Evolutionary conservation across 345 rosid species (phyloP), one percentile per base, ranked within the genome.

Genomic region (Populus alba): DNA sequence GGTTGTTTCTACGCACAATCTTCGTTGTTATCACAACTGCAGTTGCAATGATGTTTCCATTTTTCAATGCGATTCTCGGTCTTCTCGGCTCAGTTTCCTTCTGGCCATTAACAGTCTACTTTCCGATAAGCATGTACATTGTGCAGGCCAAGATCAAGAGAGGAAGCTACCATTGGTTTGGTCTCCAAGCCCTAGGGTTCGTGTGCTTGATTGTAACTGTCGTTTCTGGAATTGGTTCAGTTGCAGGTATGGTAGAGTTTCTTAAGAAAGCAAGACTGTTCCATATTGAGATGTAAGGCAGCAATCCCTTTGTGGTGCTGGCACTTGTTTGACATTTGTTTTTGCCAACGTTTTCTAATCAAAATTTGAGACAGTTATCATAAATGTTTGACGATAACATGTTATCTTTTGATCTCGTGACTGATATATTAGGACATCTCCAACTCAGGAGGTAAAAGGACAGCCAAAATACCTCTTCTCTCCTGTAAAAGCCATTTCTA

Each of bases 1-100:
- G 66, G 76, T 71, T 82, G 41, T 17, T 74, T 16, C 72, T 78
- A 15, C 78, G 81, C 5, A 22, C 83, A 22, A 5, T 70, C 6
- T 82, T 79, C 33, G 85, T 81, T 18, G n/a, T 77, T 12, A 20
- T 74, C 9, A 80, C 87, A 8, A 79, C 85, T 13, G 41, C 75
- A 16, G 10, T 85, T 1, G 87, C 83, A 6, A 81, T 81, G 85
- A 73, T 74, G 61, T 67, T 85, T 55, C 84, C 84, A 8, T 82
- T 82, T 45, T 82, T 82, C 76, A 79, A 79, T 38, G 77, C 33
- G 5, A 74, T 79, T 73, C 57, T 79, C 8, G 81, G 77, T 66
- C 67, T 79, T 27, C 75, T 77, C 1, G 80, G 80, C 47, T 66
- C 80, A 8, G 27, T 77, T 45, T 71, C 80, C 8, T 77, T 77